Evolutionary conservation across 2,329 filamentous ascomycete genomes (phyloP).

Genomic region (Pezicula radicicola): DNA sequence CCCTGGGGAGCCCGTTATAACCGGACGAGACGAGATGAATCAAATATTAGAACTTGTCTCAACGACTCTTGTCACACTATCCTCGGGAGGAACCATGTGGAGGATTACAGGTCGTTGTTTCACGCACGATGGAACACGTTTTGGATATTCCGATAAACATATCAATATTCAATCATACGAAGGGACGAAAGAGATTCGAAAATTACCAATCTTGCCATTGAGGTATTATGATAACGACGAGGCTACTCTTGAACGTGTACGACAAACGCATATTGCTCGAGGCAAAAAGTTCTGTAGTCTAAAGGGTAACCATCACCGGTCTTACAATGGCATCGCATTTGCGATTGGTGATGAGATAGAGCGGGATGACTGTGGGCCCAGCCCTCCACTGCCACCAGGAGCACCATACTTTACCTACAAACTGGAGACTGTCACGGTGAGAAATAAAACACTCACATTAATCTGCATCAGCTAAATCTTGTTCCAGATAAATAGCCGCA

Average conservation of each 20-base stretch:
- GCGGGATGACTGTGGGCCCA: neutral
- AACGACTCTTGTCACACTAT: neutral
- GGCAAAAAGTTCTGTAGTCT: constrained; percentile 18
- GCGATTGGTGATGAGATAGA: constrained; percentile 1
- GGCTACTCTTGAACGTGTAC: neutral
- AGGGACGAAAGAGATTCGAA: neutral
- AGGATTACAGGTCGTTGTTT: neutral
- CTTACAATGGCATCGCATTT: constrained; percentile 18
- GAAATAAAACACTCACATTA: neutral
- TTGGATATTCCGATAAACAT: constrained; percentile 1
- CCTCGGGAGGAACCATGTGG: neutral
- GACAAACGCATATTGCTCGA: constrained; percentile 10
- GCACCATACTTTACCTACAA: neutral
- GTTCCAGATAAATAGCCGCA: constrained; percentile 16
- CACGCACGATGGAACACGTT: neutral
- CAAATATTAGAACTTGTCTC: neutral
- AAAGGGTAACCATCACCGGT: constrained; percentile 18
- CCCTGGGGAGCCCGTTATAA: constrained; percentile 2
- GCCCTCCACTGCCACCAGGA: too few species aligned
- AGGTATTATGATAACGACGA: constrained; percentile 6
- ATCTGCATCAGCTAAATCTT: neutral
- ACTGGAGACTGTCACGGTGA: neutral
- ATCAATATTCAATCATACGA: neutral
- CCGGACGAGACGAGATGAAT: constrained; percentile 1
- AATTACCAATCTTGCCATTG: constrained; percentile 1